Percentiles rank a stretch among this genome's conserved stretches.
Conservation (phyloP, 306 rosid species). For the Lotus japonicus region DNA sequence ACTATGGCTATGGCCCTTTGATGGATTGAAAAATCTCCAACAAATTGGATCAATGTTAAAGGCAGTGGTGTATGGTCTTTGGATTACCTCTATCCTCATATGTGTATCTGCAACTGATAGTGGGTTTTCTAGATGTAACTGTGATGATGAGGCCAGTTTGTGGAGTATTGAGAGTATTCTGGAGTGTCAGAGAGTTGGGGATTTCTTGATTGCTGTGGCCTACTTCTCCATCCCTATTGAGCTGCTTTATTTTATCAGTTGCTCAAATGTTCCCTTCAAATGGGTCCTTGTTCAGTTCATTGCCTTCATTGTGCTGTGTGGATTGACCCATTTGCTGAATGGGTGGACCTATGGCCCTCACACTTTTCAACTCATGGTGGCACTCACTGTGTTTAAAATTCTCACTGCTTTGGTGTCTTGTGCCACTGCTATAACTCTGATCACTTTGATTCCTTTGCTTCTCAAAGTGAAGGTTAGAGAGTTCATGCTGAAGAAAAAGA, state of each 20-base stretch:
- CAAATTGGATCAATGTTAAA: constrained; percentile 79
- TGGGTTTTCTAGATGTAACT: constrained; percentile 78
- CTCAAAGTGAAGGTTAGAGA: constrained; percentile 98
- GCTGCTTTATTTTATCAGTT: constrained; percentile 87
- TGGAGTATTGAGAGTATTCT: constrained; percentile 87
- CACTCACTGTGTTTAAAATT: constrained; percentile 87
- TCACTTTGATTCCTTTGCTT: constrained; percentile 91
- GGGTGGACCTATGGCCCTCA: constrained; percentile 99
- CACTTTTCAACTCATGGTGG: constrained; percentile 95
- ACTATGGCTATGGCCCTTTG: constrained; percentile 22
- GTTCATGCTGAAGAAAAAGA: constrained; percentile 93
- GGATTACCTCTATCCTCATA: constrained; percentile 43
- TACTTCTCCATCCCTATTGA: constrained; percentile 96
- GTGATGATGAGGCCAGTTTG: constrained; percentile 85
- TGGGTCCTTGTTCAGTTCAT: constrained; percentile 96
- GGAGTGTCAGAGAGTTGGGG: constrained; percentile 93
- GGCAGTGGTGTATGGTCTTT: constrained; percentile 64
- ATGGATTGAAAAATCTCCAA: constrained; percentile 55
- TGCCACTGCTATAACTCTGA: constrained; percentile 93
- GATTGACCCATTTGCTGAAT: constrained; percentile 88
- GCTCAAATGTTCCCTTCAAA: constrained; percentile 97
- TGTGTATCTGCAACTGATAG: constrained; percentile 54
- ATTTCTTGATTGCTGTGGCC: constrained; percentile 97
- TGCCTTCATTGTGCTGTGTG: constrained; percentile 93
- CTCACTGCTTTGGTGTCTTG: constrained; percentile 97